Percentiles rank a stretch among this genome's conserved stretches.
These are phyloP conservation scores for Quillaja saponaria DNA, from an alignment of 306 rosid species.

Conservation along the genomic window DNA sequence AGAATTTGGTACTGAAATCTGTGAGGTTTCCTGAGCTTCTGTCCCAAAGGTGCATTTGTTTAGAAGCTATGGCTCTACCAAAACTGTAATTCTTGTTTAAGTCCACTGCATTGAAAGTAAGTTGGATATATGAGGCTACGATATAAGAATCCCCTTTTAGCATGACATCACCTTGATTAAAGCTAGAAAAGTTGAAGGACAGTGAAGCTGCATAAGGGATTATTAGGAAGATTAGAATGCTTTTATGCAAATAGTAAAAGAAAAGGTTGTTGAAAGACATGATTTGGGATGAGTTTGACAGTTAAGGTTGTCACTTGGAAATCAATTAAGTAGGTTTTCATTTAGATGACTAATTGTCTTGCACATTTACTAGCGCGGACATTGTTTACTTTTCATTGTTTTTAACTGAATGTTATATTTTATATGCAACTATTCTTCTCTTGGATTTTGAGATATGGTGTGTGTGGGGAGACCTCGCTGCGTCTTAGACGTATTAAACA, in stretches of 20 bases:
- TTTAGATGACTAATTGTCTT: too few species aligned
- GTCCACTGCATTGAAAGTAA: constrained; percentile 22
- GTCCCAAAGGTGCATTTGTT: constrained; percentile 48
- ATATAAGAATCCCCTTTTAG: constrained; percentile 28
- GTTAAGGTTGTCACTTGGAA: too few species aligned
- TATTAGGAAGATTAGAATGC: not conserved
- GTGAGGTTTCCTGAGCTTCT: constrained; percentile 25
- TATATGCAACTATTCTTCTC: too few species aligned
- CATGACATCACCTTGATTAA: constrained; percentile 4
- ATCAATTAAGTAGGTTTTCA: too few species aligned
- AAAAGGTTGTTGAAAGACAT: too few species aligned
- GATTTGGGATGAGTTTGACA: too few species aligned
- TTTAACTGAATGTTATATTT: too few species aligned
- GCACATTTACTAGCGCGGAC: too few species aligned
- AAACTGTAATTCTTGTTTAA: constrained; percentile 21
- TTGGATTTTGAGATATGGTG: too few species aligned
- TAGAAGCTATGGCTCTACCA: constrained; percentile 36
- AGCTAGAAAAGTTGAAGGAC: not conserved
- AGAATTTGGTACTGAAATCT: constrained; percentile 46
- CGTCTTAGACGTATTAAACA: too few species aligned
- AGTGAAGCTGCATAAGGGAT: constrained; percentile 29
- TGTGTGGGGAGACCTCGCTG: too few species aligned
- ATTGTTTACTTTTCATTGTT: too few species aligned
- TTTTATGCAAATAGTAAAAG: constrained; percentile 26
- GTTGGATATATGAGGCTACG: constrained; percentile 23